These are phyloP conservation scores for Acanthochlamys bracteata DNA, from an alignment of 106 monocot genomes.

Conservation along the genomic window DNA sequence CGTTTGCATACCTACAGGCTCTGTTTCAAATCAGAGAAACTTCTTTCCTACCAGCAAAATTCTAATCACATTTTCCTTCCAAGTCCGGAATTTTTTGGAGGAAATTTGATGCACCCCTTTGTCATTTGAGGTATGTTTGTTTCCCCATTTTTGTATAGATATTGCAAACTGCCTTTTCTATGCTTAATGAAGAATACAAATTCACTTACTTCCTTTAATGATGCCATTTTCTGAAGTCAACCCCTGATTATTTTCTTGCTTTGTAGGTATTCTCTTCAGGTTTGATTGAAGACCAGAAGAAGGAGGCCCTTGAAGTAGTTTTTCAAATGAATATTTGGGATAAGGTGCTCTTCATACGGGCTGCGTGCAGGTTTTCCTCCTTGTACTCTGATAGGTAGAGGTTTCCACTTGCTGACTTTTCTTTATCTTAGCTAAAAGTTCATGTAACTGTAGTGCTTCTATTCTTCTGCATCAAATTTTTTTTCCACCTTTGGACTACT, in stretches of 20 bases:
- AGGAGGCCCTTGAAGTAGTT: slow-evolving; percentile 91
- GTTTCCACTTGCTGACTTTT: too few species aligned
- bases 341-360: slow-evolving; percentile 84
- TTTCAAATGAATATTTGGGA: slow-evolving; percentile 98
- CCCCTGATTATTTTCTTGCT: slow-evolving; percentile 1
- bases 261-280: slow-evolving; percentile 58
- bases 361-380: slow-evolving; percentile 19
- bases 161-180: too few species aligned
- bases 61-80: slow-evolving; percentile 36
- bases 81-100: slow-evolving; percentile 9
- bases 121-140: slow-evolving; percentile 5
- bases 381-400: too few species aligned
- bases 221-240: background rate
- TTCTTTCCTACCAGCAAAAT: slow-evolving; percentile 34
- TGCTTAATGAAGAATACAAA: too few species aligned
- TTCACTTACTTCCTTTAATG: too few species aligned
- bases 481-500: too few species aligned
- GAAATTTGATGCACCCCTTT: slow-evolving; percentile 25
- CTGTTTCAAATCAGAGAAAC: slow-evolving; percentile 75
- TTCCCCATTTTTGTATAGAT: too few species aligned
- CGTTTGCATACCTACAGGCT: slow-evolving; percentile 38
- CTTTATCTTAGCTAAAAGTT: too few species aligned
- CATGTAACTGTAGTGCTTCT: background rate
- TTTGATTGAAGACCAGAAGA: slow-evolving; percentile 78
- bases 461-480: too few species aligned